Percentiles rank a stretch among this genome's conserved stretches.
phyloP scores from a whole-genome alignment of 2,329 filamentous ascomycete genomes.

The Phialophora tarda region DNA sequence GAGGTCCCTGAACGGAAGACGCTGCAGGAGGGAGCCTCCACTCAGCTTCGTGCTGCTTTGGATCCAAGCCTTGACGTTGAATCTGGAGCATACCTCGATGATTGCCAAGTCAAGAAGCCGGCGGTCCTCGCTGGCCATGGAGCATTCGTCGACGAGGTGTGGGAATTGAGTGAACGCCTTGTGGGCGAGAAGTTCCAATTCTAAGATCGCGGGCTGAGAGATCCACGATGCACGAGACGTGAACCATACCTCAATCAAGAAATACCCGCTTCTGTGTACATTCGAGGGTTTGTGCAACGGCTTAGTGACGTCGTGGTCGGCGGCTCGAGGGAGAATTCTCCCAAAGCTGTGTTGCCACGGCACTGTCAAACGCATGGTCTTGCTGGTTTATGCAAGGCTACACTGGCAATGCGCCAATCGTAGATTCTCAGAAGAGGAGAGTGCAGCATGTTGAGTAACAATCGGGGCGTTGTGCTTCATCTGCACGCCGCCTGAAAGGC shows the following conservation, averaged over 20 bases:
- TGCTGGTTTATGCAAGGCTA: conserved; percentile 6
- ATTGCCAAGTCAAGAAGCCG: conserved; percentile 47
- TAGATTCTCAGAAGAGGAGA: not conserved
- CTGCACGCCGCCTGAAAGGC: not conserved
- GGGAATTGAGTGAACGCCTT: conserved; percentile 55
- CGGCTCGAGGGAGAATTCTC: not conserved
- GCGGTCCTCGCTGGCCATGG: conserved; percentile 20
- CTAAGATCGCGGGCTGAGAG: not conserved
- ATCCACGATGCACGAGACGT: not conserved
- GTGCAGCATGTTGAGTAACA: conserved; percentile 3
- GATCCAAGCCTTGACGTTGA: conserved; percentile 38
- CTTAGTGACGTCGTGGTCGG: conserved; percentile 2
- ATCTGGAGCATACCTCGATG: conserved; percentile 47
- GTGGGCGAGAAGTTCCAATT: conserved; percentile 48
- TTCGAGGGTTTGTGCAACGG: not conserved
- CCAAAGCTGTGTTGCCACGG: not conserved
- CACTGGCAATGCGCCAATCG: not conserved
- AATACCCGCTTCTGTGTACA: not conserved
- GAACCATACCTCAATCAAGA: not conserved
- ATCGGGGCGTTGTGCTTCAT: not conserved
- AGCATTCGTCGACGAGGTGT: conserved; percentile 49
- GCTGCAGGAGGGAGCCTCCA: conserved; percentile 43
- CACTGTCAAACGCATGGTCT: conserved; percentile 6
- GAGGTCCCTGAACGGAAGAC: conserved; percentile 35
- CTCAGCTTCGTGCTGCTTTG: conserved; percentile 46